phyloP scores from a whole-genome alignment of 352 stramenopile species.

The Phytophthora niederhauseri region DNA sequence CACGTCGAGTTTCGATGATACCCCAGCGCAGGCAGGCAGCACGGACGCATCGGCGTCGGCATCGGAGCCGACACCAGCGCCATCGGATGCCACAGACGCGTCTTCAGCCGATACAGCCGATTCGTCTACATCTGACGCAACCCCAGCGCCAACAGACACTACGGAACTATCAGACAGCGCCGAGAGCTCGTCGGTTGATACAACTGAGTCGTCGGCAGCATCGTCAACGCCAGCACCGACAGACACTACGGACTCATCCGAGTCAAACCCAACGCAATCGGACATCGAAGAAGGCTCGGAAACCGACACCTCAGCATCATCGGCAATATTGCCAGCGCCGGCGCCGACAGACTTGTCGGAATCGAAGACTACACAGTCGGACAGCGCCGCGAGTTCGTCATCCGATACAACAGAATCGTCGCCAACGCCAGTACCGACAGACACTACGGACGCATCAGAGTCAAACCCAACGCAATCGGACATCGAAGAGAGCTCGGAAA shows the following conservation, averaged over 20 bases:
- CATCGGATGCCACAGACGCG: slow-evolving; percentile 4
- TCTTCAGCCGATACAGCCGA: neutral
- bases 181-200: neutral
- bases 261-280: neutral
- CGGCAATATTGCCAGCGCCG: neutral
- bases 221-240: neutral
- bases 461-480: neutral
- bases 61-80: neutral
- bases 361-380: neutral
- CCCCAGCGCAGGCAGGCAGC: neutral
- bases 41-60: slow-evolving; percentile 8
- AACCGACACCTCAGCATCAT: too few relatives aligned
- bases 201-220: neutral
- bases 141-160: neutral
- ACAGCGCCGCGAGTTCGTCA: too few relatives aligned
- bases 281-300: neutral
- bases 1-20: neutral
- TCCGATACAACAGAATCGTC: too few relatives aligned
- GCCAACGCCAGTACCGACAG: neutral
- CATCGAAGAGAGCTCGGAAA: neutral
- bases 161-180: neutral
- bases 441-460: neutral
- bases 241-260: neutral
- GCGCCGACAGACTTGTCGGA: neutral
- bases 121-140: slow-evolving; percentile 7